Conservation (phyloP, 2,329 filamentous ascomycete genomes). For the Verticillium dahliae region DNA sequence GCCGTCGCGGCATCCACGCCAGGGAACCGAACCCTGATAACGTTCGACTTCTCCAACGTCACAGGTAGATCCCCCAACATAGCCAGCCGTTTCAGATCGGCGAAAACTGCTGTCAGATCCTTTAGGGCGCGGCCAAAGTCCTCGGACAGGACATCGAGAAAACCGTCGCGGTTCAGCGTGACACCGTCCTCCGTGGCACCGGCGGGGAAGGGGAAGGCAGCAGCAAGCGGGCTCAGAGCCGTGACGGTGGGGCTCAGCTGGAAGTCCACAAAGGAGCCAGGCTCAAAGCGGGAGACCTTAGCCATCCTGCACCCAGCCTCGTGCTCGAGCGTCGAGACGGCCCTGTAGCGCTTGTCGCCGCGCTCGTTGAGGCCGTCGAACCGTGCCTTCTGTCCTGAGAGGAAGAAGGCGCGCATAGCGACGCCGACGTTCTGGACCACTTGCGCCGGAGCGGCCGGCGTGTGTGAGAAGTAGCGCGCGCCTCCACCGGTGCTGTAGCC, state of each 20-base stretch:
- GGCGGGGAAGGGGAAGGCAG: constrained; percentile 43
- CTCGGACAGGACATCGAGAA: constrained; percentile 76
- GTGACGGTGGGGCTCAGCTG: constrained; percentile 83
- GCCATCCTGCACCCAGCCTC: constrained; percentile 64
- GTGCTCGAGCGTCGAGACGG: constrained; percentile 69
- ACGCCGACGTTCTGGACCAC: constrained; percentile 94
- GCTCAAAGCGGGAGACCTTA: constrained; percentile 43
- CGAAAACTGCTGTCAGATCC: constrained; percentile 71
- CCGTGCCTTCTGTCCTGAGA: constrained; percentile 83
- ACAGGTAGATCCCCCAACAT: constrained; percentile 79
- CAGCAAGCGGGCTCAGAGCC: constrained; percentile 67
- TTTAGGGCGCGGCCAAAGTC: constrained; percentile 86
- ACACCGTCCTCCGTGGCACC: constrained; percentile 20
- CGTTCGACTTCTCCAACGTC: constrained; percentile 58
- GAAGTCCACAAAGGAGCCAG: constrained; percentile 87
- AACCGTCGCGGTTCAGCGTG: constrained; percentile 71
- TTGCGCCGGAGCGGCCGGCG: constrained; percentile 77
- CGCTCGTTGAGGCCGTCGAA: constrained; percentile 71
- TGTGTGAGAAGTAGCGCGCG: constrained; percentile 85
- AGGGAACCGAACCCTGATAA: constrained; percentile 78
- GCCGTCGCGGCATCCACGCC: constrained; percentile 82
- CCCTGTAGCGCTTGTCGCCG: constrained; percentile 74
- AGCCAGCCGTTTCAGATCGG: constrained; percentile 73
- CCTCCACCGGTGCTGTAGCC: constrained; percentile 75
- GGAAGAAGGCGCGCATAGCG: constrained; percentile 83